These are phyloP conservation scores for Fusarium sp. DNA, from an alignment of 2,329 filamentous ascomycete species.

Conservation along the genomic window DNA sequence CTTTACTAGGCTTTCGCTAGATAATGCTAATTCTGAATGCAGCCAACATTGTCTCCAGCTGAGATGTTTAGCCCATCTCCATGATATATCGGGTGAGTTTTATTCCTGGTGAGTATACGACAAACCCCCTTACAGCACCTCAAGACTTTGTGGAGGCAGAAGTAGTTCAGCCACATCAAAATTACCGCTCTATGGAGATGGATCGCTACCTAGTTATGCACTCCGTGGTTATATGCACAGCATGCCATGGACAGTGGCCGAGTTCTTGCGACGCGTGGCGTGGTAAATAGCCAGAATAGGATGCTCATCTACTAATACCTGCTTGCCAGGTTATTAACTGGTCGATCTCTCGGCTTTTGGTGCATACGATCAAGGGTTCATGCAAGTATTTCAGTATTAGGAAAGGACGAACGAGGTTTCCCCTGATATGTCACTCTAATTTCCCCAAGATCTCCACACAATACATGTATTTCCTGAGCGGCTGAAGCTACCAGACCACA, in stretches of 20 bases:
- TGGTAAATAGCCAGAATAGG: neutral
- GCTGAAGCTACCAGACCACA: conserved; percentile 2
- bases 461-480: neutral
- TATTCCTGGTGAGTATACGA: neutral
- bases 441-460: conserved; percentile 28
- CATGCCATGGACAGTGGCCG: neutral
- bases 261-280: neutral
- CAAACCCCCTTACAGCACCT: neutral
- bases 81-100: neutral
- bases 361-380: neutral
- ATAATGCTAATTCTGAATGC: neutral
- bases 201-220: neutral
- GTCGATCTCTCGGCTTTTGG: neutral
- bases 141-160: neutral
- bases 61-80: neutral
- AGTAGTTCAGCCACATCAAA: neutral
- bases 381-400: conserved; percentile 4
- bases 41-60: conserved; percentile 4
- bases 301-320: neutral
- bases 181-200: neutral
- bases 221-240: neutral
- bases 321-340: neutral
- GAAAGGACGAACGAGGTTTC: conserved; percentile 9
- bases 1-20: neutral
- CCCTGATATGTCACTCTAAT: conserved; percentile 24